Evolutionary conservation across 2,329 filamentous ascomycete species (phyloP).

Genomic region (Moelleriella libera): DNA sequence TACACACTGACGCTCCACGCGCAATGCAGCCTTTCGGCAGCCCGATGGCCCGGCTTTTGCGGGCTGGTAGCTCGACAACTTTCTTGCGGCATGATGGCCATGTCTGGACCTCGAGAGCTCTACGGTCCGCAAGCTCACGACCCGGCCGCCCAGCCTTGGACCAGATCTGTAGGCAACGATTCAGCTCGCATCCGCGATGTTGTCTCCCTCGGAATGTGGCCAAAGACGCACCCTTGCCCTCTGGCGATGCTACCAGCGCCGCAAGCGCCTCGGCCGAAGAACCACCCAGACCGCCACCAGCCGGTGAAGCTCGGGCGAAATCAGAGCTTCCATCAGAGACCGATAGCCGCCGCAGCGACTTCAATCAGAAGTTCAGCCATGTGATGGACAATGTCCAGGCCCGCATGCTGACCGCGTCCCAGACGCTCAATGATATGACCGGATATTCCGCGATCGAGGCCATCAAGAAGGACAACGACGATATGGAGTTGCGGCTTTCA

Average conservation of each 20-base stretch:
- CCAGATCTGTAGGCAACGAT: not conserved
- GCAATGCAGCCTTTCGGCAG: constrained; percentile 21
- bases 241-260: not conserved
- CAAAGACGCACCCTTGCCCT: constrained; percentile 2
- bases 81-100: constrained; percentile 6
- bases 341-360: constrained; percentile 17
- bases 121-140: not conserved
- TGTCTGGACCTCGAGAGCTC: not conserved
- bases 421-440: constrained; percentile 84
- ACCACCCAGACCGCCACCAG: not conserved
- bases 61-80: constrained; percentile 13
- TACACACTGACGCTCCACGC: not conserved
- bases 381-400: constrained; percentile 85
- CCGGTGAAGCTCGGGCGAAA: not conserved
- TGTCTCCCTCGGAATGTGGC: constrained; percentile 14
- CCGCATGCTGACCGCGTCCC: constrained; percentile 71
- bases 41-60: constrained; percentile 15
- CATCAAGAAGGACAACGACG: constrained; percentile 65
- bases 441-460: constrained; percentile 86
- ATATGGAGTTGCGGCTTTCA: constrained; percentile 45
- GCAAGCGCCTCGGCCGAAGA: not conserved
- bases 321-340: constrained; percentile 17
- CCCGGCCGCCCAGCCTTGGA: not conserved
- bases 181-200: constrained; percentile 6
- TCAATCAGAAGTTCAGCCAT: constrained; percentile 18